These are phyloP conservation scores for Penicillium roqueforti DNA, from an alignment of 495 filamentous ascomycete species.

Conservation along the genomic window DNA sequence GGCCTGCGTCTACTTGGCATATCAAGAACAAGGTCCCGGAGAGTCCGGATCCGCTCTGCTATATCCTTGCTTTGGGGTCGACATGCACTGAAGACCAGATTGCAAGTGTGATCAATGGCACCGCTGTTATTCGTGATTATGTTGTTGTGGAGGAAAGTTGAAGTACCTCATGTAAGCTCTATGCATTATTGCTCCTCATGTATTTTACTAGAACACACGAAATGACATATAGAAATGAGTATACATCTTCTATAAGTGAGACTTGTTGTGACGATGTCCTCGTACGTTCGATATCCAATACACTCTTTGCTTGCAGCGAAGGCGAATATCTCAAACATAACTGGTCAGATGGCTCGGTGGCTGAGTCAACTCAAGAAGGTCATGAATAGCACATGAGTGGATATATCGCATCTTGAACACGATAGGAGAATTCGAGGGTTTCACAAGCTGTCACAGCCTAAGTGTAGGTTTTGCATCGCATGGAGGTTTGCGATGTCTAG, in stretches of 20 bases:
- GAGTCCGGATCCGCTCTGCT: slow-evolving; percentile 42
- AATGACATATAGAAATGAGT: neutral
- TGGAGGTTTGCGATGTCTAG: neutral
- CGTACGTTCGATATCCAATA: neutral
- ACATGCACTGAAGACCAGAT: slow-evolving; percentile 49
- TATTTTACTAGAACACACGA: no score
- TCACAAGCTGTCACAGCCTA: neutral
- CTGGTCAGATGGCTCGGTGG: neutral
- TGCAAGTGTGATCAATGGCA: slow-evolving; percentile 40
- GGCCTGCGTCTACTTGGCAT: slow-evolving; percentile 48
- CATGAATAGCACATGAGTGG: neutral
- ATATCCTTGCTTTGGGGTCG: slow-evolving; percentile 35
- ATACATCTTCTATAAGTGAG: neutral
- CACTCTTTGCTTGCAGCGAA: neutral
- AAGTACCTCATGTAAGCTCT: neutral
- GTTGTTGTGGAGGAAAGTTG: slow-evolving; percentile 35
- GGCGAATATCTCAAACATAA: neutral
- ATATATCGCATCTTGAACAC: neutral
- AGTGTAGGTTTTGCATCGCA: neutral
- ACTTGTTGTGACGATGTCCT: neutral
- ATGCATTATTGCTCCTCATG: neutral
- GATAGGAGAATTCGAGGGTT: neutral
- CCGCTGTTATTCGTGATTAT: slow-evolving; percentile 48
- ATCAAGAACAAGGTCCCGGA: slow-evolving; percentile 45
- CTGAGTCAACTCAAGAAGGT: neutral